Conservation (phyloP, 768 basidiomycete species). For the Roridomyces roridus region DNA sequence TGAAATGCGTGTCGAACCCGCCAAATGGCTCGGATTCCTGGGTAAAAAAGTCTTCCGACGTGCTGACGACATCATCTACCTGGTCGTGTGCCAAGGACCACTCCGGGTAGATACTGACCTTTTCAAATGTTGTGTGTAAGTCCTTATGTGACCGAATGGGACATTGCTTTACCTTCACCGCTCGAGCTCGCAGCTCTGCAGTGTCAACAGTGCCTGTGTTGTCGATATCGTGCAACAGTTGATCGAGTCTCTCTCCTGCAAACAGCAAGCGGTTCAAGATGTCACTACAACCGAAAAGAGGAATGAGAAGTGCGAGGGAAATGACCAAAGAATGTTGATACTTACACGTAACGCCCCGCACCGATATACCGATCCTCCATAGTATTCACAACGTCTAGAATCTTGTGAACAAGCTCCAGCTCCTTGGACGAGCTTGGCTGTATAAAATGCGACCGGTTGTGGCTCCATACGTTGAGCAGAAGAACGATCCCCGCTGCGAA, state of each 20-base stretch:
- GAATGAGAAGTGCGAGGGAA: not conserved
- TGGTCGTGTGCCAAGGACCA: too few relatives aligned
- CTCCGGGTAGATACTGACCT: too few relatives aligned
- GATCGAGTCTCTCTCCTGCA: slow-evolving; percentile 1
- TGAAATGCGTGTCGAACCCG: not conserved
- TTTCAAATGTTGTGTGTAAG: too few relatives aligned
- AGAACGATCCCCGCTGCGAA: slow-evolving; percentile 45
- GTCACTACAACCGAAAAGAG: slow-evolving; percentile 5
- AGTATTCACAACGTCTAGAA: slow-evolving; percentile 34
- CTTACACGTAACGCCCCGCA: slow-evolving; percentile 18
- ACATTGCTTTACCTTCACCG: too few relatives aligned
- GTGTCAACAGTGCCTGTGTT: not conserved
- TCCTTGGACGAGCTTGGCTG: slow-evolving; percentile 40
- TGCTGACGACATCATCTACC: too few relatives aligned
- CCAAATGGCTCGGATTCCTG: not conserved
- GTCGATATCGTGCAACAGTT: not conserved
- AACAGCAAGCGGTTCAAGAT: slow-evolving; percentile 12
- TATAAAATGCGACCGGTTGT: slow-evolving; percentile 36
- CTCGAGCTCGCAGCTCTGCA: too few relatives aligned
- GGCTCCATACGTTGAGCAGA: slow-evolving; percentile 56
- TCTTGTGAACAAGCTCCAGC: slow-evolving; percentile 49
- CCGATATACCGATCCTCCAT: slow-evolving; percentile 9
- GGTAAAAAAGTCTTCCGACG: too few relatives aligned
- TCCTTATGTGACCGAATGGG: too few relatives aligned
- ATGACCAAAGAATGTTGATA: too few relatives aligned